Percentiles rank a stretch among this genome's conserved stretches.
Conservation (phyloP, 2,329 filamentous ascomycete species). For the Chrysosporium queenslandicum region DNA sequence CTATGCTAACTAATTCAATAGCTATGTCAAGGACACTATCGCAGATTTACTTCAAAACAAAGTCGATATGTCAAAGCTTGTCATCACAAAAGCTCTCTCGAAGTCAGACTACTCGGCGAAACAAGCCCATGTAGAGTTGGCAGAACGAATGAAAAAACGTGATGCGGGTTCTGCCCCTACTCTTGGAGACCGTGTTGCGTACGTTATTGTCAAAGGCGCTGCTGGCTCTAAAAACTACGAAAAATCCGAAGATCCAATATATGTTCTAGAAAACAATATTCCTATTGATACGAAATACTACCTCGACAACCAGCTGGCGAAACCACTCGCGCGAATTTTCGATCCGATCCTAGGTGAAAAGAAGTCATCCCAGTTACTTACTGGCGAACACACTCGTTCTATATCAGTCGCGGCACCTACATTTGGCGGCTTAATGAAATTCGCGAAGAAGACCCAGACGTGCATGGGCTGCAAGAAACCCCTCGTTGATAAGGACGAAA, state of each 20-base stretch:
- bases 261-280: constrained; percentile 91
- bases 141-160: constrained; percentile 92
- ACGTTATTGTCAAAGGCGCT: constrained; percentile 91
- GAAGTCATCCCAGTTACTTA: constrained; percentile 74
- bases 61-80: constrained; percentile 96
- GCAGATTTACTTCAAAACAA: constrained; percentile 94
- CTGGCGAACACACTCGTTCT: constrained; percentile 86
- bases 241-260: constrained; percentile 93
- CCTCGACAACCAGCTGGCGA: constrained; percentile 93
- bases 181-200: constrained; percentile 90
- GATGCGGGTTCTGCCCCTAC: constrained; percentile 88
- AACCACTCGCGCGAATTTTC: constrained; percentile 89
- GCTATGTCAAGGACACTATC: constrained; percentile 93
- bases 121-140: constrained; percentile 92
- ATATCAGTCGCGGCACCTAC: constrained; percentile 87
- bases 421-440: constrained; percentile 94
- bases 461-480: constrained; percentile 99
- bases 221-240: constrained; percentile 91
- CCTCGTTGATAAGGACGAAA: constrained; percentile 66
- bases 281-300: constrained; percentile 98
- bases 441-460: constrained; percentile 92
- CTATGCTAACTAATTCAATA: constrained; percentile 39
- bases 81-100: constrained; percentile 93
- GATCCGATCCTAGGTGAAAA: constrained; percentile 94
- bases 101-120: constrained; percentile 85